Evolutionary conservation across 2,329 filamentous ascomycete genomes (phyloP).

Genomic region (Aureobasidium sp.): DNA sequence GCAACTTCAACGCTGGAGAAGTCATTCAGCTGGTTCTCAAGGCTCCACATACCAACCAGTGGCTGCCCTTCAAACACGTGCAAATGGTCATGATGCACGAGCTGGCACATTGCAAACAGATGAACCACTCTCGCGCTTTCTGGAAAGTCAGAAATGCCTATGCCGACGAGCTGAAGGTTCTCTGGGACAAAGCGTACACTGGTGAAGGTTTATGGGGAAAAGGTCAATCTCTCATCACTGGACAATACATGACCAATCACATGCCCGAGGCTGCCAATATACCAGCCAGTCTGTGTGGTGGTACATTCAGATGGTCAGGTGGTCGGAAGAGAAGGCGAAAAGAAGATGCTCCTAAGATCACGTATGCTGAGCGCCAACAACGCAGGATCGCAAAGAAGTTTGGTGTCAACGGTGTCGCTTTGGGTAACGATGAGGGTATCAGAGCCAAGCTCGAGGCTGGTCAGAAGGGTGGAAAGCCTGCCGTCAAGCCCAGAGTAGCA

Average conservation of each 20-base stretch:
- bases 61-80: constrained; percentile 77
- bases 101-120: constrained; percentile 79
- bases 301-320: constrained; percentile 60
- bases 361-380: constrained; percentile 62
- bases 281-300: constrained; percentile 66
- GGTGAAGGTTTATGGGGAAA: constrained; percentile 81
- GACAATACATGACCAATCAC: constrained; percentile 55
- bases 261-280: constrained; percentile 44
- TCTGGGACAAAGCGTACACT: constrained; percentile 66
- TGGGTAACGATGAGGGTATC: constrained; percentile 62
- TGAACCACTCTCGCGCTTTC: constrained; percentile 80
- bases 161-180: constrained; percentile 59
- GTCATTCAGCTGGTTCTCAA: constrained; percentile 79
- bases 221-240: constrained; percentile 57
- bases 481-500: constrained; percentile 65
- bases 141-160: constrained; percentile 73
- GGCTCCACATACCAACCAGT: constrained; percentile 51
- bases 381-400: constrained; percentile 69
- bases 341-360: constrained; percentile 45
- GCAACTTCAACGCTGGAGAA: constrained; percentile 86
- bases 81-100: constrained; percentile 97
- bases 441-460: constrained; percentile 56
- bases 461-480: not conserved
- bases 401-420: constrained; percentile 58
- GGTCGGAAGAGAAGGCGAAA: constrained; percentile 48